Evolutionary conservation across 1,284 basidiomycete genomes (phyloP).

Genomic region (Cutaneotrichosporon cyanovorans): DNA sequence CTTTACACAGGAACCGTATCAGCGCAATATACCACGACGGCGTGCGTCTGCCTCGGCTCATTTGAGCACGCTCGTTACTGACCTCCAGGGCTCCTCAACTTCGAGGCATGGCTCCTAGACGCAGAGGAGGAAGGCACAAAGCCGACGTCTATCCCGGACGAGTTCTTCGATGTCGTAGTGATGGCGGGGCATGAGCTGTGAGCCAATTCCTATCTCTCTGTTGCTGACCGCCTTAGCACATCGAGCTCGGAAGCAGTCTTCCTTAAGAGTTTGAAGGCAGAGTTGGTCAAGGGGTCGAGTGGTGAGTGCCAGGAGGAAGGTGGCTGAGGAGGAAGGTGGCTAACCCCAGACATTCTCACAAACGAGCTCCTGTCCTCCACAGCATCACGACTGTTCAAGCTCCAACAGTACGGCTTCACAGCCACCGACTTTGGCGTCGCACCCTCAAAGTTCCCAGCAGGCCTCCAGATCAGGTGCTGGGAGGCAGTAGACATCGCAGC

Average conservation of each 20-base stretch:
- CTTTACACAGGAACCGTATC: conserved; percentile 21
- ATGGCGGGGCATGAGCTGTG: conserved; percentile 38
- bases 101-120: conserved; percentile 29
- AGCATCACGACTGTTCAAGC: conserved; percentile 28
- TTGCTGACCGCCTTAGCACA: conserved; percentile 15
- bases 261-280: conserved; percentile 28
- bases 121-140: conserved; percentile 20
- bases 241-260: conserved; percentile 24
- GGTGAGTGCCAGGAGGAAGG: conserved; percentile 3
- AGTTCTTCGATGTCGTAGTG: conserved; percentile 27
- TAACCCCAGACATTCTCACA: conserved; percentile 18
- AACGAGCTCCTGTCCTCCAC: conserved; percentile 20
- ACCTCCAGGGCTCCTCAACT: conserved; percentile 19
- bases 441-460: conserved; percentile 24
- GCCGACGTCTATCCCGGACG: conserved; percentile 25
- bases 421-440: conserved; percentile 26
- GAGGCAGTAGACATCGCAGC: conserved; percentile 29
- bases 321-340: neutral
- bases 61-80: neutral
- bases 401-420: conserved; percentile 31
- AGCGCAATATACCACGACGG: conserved; percentile 18
- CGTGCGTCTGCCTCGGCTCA: conserved; percentile 16
- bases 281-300: conserved; percentile 14
- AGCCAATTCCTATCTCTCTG: conserved; percentile 1
- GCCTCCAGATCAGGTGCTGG: conserved; percentile 36